Evolutionary conservation across 441 rosid genomes (phyloP), one percentile per base, ranked within the genome.

Genomic region (Raphanus hybrid): DNA sequence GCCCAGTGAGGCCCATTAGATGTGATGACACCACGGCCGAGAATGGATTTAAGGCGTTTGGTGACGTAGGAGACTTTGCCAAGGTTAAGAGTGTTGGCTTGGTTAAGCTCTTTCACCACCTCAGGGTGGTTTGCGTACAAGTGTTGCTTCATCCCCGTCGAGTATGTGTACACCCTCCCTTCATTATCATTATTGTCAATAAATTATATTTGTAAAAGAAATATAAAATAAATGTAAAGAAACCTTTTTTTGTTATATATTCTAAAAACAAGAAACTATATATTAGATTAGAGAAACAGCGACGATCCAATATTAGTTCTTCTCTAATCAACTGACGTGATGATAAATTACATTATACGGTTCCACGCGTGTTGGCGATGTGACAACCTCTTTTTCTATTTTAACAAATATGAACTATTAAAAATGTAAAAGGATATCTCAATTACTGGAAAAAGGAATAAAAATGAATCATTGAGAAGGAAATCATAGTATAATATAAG

Each of bases 1-100:
- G 90, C 92, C 97, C 97, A 91, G 8, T 80, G 54, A 54, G 74
- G 90, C 43, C 96, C 96, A 37, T 91, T 92, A 75, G 97, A 87
- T 32, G 94, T 84, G 76, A 84, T 77, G 43, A 92, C 81, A 69
- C 97, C 96, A 78, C 86, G 85, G 71, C 97, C 97, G 0, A 92
- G 85, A 80, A 89, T 78, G 11, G 96, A 91, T 3, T 80, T 83
- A 27, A 89, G 90, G 48, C 83, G 84, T 77, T 88, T 86, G 59
- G 93, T 86, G 50, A 91, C 73, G 78, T 87, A 91, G 54, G 91
- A 67, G 73, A 89, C 92, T 74, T 92, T 92, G 10, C 97, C 97
- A 54, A 92, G 80, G 39, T 81, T 85, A 84, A 91, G 77, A 10
- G 90, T 82, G n/a, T 67, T 83, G 62, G 86, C 82, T 73, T 79